A percentile compares a stretch with the other conserved stretches of the same genome.
These are phyloP conservation scores for Simplicillium sp. DNA, from an alignment of 2,329 filamentous ascomycete species.

Conservation along the genomic window DNA sequence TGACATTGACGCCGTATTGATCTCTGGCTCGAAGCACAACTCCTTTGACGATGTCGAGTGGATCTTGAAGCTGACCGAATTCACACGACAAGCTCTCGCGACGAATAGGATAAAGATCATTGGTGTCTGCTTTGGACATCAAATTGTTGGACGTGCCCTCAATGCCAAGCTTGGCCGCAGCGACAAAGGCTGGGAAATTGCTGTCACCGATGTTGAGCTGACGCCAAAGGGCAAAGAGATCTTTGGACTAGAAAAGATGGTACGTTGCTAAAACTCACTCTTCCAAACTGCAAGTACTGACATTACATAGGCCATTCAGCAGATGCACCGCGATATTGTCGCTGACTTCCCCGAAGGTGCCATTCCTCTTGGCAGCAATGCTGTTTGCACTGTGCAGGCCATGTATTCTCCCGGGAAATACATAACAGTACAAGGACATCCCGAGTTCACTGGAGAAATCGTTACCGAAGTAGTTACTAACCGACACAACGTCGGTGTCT, in stretches of 20 bases:
- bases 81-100: slow-evolving; percentile 47
- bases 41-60: slow-evolving; percentile 66
- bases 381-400: slow-evolving; percentile 64
- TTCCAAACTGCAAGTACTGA: neutral
- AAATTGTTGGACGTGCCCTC: slow-evolving; percentile 69
- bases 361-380: slow-evolving; percentile 54
- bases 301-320: slow-evolving; percentile 53
- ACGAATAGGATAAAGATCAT: slow-evolving; percentile 59
- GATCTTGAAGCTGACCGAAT: slow-evolving; percentile 68
- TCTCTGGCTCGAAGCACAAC: slow-evolving; percentile 68
- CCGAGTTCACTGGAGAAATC: slow-evolving; percentile 69
- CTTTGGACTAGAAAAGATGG: slow-evolving; percentile 56
- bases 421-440: slow-evolving; percentile 78
- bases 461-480: slow-evolving; percentile 57
- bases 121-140: slow-evolving; percentile 81
- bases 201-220: slow-evolving; percentile 60
- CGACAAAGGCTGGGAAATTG: slow-evolving; percentile 70
- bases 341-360: slow-evolving; percentile 52
- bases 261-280: slow-evolving; percentile 15
- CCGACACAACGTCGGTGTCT: slow-evolving; percentile 57
- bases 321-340: slow-evolving; percentile 81
- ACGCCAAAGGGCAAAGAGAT: slow-evolving; percentile 61
- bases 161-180: slow-evolving; percentile 58
- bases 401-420: slow-evolving; percentile 61
- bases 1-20: slow-evolving; percentile 70